Evolutionary conservation across 192 early-diverging fungal genomes (phyloP), one percentile per base, ranked within the genome.

Genomic region (Obelidium mucronatum): DNA sequence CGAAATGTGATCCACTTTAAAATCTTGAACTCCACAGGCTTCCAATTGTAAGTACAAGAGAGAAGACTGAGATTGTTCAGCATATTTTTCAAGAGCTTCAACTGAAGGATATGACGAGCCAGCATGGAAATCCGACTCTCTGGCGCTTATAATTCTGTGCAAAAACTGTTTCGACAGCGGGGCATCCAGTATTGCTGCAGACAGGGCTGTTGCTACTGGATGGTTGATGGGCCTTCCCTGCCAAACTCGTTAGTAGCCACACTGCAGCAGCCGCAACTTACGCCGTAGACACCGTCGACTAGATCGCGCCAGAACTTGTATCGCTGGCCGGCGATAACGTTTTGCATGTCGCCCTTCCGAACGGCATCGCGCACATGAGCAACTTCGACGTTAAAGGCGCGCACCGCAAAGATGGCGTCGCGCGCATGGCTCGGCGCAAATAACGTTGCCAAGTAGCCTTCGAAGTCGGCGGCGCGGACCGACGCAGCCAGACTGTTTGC

Each of bases 351-450:
- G 11, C 24, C 24, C 42, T 24, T 22, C 31, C 87, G 88, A 1
- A 93, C 92, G 26, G 75, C 86, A n/a, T 94, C 93, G 11, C 91
- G 84, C 55, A 96, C 88, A 75, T 82, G 83, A 5, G 95, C 93
- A 22, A 95, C 81, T 82, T 99, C 97, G 42, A 94, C 79, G 80
- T 98, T 97, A 83, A 99, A 91, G 0, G 96, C 96, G 26, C 95
- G 87, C 24, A 97, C 68, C 0, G 90, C 94, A 83, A 90, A 93
- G 42, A 90, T 88, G 3, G 92, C 85, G 28, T 89, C 78, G 40
- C 92, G 91, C 11, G 90, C 81, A 19, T 13, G 39, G 30, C 79
- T 63, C 6, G 96, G 93, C 40, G 90, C 89, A 76, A 99, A 97
- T 24, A 93, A 82, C 58, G 92, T 84, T 24, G 87, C 82, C 17